A percentile compares a stretch with the other conserved stretches of the same genome.
phyloP scores from a whole-genome alignment of 768 basidiomycete genomes.

The Russula griseocarnosa region DNA sequence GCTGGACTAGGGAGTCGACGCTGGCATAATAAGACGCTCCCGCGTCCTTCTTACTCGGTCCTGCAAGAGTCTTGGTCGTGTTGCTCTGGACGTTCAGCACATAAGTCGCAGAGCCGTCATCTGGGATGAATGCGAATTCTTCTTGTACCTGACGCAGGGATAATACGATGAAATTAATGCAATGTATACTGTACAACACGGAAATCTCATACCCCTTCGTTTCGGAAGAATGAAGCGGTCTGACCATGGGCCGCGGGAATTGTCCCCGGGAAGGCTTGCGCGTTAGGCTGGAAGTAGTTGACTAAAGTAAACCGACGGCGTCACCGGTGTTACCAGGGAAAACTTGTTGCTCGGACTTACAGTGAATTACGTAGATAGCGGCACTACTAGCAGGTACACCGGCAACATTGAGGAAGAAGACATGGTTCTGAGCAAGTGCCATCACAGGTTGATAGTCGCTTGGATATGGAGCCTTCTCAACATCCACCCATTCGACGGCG shows the following conservation, averaged over 20 bases:
- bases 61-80: slow-evolving; percentile 56
- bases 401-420: slow-evolving; percentile 77
- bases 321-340: background rate
- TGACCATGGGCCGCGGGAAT: slow-evolving; percentile 71
- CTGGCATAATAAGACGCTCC: slow-evolving; percentile 61
- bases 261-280: slow-evolving; percentile 55
- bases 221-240: slow-evolving; percentile 65
- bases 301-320: slow-evolving; percentile 39
- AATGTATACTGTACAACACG: background rate
- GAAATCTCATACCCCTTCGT: slow-evolving; percentile 41
- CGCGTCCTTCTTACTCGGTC: slow-evolving; percentile 58
- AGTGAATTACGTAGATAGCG: slow-evolving; percentile 85
- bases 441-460: slow-evolving; percentile 63
- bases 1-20: slow-evolving; percentile 59
- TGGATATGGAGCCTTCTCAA: slow-evolving; percentile 51
- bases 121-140: slow-evolving; percentile 74
- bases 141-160: slow-evolving; percentile 49
- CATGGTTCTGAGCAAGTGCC: slow-evolving; percentile 82
- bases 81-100: slow-evolving; percentile 72
- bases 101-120: slow-evolving; percentile 68
- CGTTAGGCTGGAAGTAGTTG: slow-evolving; percentile 71
- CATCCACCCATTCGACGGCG: slow-evolving; percentile 60
- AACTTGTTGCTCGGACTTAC: slow-evolving; percentile 41
- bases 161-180: background rate
- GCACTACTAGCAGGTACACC: slow-evolving; percentile 62